phyloP scores from a whole-genome alignment of 768 basidiomycete species.

The Tricholoma terreum region DNA sequence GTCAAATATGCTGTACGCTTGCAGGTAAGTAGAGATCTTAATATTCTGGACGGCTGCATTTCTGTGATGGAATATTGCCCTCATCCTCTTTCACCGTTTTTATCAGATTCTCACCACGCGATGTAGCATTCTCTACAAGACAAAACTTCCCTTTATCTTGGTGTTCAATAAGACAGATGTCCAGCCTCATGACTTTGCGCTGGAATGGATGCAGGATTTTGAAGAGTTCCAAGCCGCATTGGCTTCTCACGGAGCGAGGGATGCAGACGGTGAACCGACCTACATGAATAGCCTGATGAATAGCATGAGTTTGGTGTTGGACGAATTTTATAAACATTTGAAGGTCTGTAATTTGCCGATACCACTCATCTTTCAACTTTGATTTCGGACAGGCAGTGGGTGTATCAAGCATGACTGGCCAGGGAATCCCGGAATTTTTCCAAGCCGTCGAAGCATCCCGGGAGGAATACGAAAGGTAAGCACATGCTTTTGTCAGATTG shows the following conservation, averaged over 20 bases:
- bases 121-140: constrained; percentile 92
- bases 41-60: background rate
- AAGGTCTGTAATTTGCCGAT: constrained; percentile 50
- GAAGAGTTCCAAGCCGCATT: constrained; percentile 92
- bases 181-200: constrained; percentile 81
- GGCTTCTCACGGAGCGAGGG: constrained; percentile 63
- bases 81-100: background rate
- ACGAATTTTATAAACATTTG: constrained; percentile 97
- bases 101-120: background rate
- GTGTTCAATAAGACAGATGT: constrained; percentile 99
- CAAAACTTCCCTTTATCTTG: constrained; percentile 92
- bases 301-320: constrained; percentile 95
- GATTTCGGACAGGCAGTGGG: constrained; percentile 71
- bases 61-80: background rate
- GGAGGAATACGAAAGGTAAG: constrained; percentile 85
- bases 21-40: constrained; percentile 56
- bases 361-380: background rate
- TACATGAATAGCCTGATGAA: constrained; percentile 99
- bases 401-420: constrained; percentile 95
- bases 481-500: constrained; percentile 7
- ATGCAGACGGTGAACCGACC: constrained; percentile 86
- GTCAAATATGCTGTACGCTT: constrained; percentile 99
- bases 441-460: constrained; percentile 86
- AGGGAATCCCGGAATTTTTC: constrained; percentile 89
- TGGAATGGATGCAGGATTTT: constrained; percentile 99